Evolutionary conservation across 2,329 filamentous ascomycete genomes (phyloP).

Genomic region (Pyrenophora seminiperda): DNA sequence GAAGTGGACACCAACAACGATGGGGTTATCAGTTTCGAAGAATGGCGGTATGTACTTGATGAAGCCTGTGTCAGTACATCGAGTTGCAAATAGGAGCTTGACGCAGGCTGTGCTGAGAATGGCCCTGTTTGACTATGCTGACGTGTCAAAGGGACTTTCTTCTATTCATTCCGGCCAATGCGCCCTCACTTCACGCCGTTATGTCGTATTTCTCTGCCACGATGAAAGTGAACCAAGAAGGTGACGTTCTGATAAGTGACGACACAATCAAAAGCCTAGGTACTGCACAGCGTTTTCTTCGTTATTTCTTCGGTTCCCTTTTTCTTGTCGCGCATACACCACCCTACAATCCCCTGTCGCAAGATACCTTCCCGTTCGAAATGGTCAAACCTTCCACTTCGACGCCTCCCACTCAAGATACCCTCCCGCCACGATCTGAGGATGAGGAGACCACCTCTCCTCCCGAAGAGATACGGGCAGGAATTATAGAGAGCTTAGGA

Average conservation of each 20-base stretch:
- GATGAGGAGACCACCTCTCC: slow-evolving; percentile 33
- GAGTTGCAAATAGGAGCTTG: not conserved
- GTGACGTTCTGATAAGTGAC: slow-evolving; percentile 90
- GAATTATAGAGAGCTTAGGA: slow-evolving; percentile 44
- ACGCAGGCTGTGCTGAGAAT: no score
- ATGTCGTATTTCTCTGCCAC: slow-evolving; percentile 91
- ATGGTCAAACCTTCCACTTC: slow-evolving; percentile 33
- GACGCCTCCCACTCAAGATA: slow-evolving; percentile 31
- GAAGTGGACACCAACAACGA: slow-evolving; percentile 91
- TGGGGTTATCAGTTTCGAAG: slow-evolving; percentile 83
- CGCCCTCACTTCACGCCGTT: slow-evolving; percentile 76
- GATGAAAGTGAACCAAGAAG: slow-evolving; percentile 87
- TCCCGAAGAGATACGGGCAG: slow-evolving; percentile 35
- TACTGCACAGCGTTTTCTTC: slow-evolving; percentile 74
- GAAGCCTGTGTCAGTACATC: not conserved
- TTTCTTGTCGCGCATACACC: slow-evolving; percentile 66
- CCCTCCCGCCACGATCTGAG: slow-evolving; percentile 47
- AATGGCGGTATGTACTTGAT: slow-evolving; percentile 79
- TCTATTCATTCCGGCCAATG: slow-evolving; percentile 77
- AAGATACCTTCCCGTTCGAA: slow-evolving; percentile 32
- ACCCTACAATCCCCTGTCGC: slow-evolving; percentile 38
- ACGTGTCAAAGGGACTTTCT: slow-evolving; percentile 72
- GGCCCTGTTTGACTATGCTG: slow-evolving; percentile 2
- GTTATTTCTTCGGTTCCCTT: slow-evolving; percentile 76
- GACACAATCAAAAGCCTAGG: slow-evolving; percentile 92